Base-by-base conservation (phyloP, 495 filamentous ascomycete genomes). In the Achaetomiella virescens region DNA sequence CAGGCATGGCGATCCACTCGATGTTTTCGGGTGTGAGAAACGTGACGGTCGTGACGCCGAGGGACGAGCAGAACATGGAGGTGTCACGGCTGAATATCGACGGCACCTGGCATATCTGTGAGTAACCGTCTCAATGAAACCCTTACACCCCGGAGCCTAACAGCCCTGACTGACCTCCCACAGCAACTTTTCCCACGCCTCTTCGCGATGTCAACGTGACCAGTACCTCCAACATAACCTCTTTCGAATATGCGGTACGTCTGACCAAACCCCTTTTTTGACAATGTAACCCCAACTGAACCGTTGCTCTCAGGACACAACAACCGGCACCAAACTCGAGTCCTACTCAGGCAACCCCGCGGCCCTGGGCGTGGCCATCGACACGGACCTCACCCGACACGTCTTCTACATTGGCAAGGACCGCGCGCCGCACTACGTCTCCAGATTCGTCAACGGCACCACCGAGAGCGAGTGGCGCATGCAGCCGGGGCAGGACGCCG, bases 341-440 rank as follows among this genome's bases (percentile, higher is more conserved):
- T 31, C 27, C 27, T 31, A 31, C 27, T 31, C 27, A 9, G 64
- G 63, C 24, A 64, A 58, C 24, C 52, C 56, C 2, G 56, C 56
- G 12, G 48, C 61, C 15, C 37, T 69, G 18, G 66, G 60, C 42
- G 27, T 61, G 0, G 58, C 54, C n/a, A 43, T 66, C 25, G 61
- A 69, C 54, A 58, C 24, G 27, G 22, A 41, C n/a, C 46, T 54
- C 52, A 61, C 61, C 38, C 61, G 59, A 12, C 57, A 60, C 55
- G 33, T 66, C 18, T 69, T 66, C 55, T 69, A 69, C 51, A 60
- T 66, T 38, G 66, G 66, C 35, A 54, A 52, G 9, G 66, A 69
- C 42, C 38, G 50, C 17, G 47, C 42, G 21, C 10, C 63, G 14
- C 56, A 69, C 59, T 48, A n/a, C 11, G 31, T 48, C 14, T 44